Evolutionary conservation across 73 alveolate genomes (phyloP).

Genomic region (Paramecium octaurelia): DNA sequence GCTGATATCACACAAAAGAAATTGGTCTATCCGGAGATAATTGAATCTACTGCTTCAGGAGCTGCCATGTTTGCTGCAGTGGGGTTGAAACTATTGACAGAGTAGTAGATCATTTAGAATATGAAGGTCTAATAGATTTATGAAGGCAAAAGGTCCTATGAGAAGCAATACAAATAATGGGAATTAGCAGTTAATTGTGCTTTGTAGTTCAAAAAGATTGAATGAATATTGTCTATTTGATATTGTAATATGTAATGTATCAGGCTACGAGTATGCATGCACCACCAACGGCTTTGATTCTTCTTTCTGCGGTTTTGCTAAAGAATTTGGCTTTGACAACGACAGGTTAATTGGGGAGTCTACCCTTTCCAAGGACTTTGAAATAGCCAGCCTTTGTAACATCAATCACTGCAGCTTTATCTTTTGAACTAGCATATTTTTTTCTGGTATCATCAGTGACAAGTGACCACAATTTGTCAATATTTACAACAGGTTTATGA

Average conservation of each 20-base stretch:
- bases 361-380: slow-evolving; percentile 96
- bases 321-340: slow-evolving; percentile 94
- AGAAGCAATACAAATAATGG: slow-evolving; percentile 26
- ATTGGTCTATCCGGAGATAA: not conserved
- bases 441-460: slow-evolving; percentile 93
- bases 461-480: slow-evolving; percentile 91
- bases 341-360: slow-evolving; percentile 89
- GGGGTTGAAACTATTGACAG: not conserved
- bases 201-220: not conserved
- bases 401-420: slow-evolving; percentile 92
- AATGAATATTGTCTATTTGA: not conserved
- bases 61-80: slow-evolving; percentile 53
- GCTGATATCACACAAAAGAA: slow-evolving; percentile 55
- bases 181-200: slow-evolving; percentile 44
- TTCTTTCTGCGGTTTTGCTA: slow-evolving; percentile 94
- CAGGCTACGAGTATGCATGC: slow-evolving; percentile 95
- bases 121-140: not conserved
- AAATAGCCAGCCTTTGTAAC: slow-evolving; percentile 96
- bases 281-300: slow-evolving; percentile 98
- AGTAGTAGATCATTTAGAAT: not conserved
- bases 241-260: slow-evolving; percentile 41
- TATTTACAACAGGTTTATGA: slow-evolving; percentile 86
- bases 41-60: slow-evolving; percentile 56
- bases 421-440: slow-evolving; percentile 81
- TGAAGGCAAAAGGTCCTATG: not conserved